Conservation (phyloP, 306 rosid species). For the Vicia sativa region DNA sequence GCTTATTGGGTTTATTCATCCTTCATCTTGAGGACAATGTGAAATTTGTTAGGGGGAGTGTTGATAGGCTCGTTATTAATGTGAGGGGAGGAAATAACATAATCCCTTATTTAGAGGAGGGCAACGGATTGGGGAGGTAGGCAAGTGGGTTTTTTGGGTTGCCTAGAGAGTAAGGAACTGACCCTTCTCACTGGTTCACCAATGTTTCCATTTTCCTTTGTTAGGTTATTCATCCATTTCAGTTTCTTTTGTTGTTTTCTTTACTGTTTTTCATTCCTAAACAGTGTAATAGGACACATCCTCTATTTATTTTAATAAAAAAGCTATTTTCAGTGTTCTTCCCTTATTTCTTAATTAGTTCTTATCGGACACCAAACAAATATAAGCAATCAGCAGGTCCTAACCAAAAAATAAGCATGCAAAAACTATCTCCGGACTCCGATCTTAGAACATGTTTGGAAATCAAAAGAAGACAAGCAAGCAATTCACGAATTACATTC, state of each 20-base stretch:
- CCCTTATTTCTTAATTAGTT: neutral
- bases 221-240: neutral
- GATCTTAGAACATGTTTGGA: too few species aligned
- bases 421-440: too few species aligned
- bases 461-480: too few species aligned
- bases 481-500: neutral
- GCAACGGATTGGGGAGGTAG: neutral
- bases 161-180: neutral
- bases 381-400: too few species aligned
- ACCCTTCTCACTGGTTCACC: neutral
- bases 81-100: neutral
- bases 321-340: neutral
- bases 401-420: too few species aligned
- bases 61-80: neutral
- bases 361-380: neutral
- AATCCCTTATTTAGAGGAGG: neutral
- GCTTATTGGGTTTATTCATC: neutral
- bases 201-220: neutral
- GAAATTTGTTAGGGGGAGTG: neutral
- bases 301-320: too few species aligned
- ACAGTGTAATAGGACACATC: neutral
- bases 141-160: neutral
- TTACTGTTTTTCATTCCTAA: too few species aligned
- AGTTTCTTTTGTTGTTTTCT: neutral
- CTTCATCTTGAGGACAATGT: neutral